Base-by-base conservation (phyloP, 345 rosid species). In the Eucalyptus regnans region DNA sequence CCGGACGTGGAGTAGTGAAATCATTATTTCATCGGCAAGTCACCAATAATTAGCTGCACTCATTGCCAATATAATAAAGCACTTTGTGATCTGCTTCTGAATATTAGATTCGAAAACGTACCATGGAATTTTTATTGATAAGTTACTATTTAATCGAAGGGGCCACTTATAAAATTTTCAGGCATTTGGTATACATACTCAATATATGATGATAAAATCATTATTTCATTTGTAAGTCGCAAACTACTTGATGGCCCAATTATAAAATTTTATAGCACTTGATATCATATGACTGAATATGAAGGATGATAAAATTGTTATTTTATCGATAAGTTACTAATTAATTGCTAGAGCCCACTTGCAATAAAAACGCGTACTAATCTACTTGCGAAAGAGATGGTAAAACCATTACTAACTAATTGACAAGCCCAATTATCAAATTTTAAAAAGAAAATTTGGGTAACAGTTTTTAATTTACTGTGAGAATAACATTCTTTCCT, bases 401-500 rank as follows among this genome's bases (percentile, higher is more conserved):
- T 54, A 56, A 56, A 23, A 56, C 60, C 60, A 8, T 56, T 23
- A 8, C 60, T 22, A 56, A 56, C 27, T 0, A 56, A 56, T 8
- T 56, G 60, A 56, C 5, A 0, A 22, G 27, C 60, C 60, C 60
- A 0, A 23, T 56, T 22, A 56, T 56, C 0, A 50, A 50, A 50
- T 50, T 50, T 6, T 50, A 15, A 16, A 50, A 50, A 6, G 8
- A 50, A 50, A 6, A 50, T 15, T 16, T 15, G 54, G 52, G 0
- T 2, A 15, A 50, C 0, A 6, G 20, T 0, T 50, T 50, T 50
- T 15, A 50, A 50, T 50, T 15, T 50, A 50, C 3, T 16, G 1
- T 50, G 7, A 16, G 7, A 50, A 50, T 6, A 16, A 50, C 20
- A 16, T 50, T 50, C 8, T 50, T 50, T 50, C 0, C 7, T 16